Base-by-base conservation (phyloP, 371 early-diverging fungal species). In the Rhizopus delemar region DNA sequence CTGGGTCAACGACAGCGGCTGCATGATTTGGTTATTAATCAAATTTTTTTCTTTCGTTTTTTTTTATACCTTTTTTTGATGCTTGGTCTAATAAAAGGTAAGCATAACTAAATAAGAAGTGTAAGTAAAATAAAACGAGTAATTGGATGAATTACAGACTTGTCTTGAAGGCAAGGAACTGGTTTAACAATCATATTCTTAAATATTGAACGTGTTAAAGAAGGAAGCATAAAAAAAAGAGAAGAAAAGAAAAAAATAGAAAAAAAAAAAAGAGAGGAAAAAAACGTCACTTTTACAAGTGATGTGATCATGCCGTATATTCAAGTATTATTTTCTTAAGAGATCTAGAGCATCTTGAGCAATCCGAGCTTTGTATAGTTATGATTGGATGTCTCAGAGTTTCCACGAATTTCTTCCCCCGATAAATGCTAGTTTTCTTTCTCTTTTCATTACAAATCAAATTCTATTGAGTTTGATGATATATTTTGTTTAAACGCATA, bases 71-170 rank as follows among this genome's bases (percentile, higher is more conserved):
- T 54, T 79, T 76, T 22, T 81, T 75, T n/a, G 90, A 76, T 32
- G 68, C 65, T 51, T 86, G 78, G 56, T 93, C 92, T 34, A 89
- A 62, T 38, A 93, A 59, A 28, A 93, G 61, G 60, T 93, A 93
- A 2, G 92, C 73, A 64, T 93, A 93, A 72, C 93, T 69, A 54
- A 9, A 22, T 22, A 22, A 22, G 22, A 22, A 22, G 22, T 22
- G 22, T 22, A 22, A 22, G 22, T 29, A 22, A 49, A 36, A 49
- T 0, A 35, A 53, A 34, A 50, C 8, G 15, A 22, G 41, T 43
- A 29, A 29, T 2, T 45, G 12, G 9, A 51, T 9, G n/a, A 4
- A 13, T 31, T 5, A 49, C 33, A 58, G 58, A 72, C 73, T 73
- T 73, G 65, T 73, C 70, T 57, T 73, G 33, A 16, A 73, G 62